These are phyloP conservation scores for Paramecium primaurelia DNA, from an alignment of 73 alveolate genomes.

Conservation along the genomic window DNA sequence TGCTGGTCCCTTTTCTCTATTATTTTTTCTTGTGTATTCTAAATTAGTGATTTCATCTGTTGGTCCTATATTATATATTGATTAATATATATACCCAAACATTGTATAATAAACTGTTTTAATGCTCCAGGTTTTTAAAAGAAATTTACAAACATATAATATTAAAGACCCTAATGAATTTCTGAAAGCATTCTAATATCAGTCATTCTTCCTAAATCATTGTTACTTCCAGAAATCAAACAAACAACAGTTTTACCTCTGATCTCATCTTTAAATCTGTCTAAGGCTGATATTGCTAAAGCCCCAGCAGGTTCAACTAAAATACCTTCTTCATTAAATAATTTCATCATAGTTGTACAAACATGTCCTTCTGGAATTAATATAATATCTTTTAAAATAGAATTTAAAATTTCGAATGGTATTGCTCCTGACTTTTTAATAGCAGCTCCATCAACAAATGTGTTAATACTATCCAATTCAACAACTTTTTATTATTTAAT, in stretches of 20 bases:
- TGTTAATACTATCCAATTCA: slow-evolving; percentile 30
- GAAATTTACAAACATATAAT: slow-evolving; percentile 58
- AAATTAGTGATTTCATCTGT: slow-evolving; percentile 37
- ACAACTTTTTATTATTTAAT: slow-evolving; percentile 31
- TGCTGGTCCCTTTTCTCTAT: slow-evolving; percentile 59
- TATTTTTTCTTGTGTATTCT: slow-evolving; percentile 38
- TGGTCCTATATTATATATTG: neutral
- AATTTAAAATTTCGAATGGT: slow-evolving; percentile 46
- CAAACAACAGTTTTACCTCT: slow-evolving; percentile 60
- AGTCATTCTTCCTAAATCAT: slow-evolving; percentile 59
- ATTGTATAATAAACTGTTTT: slow-evolving; percentile 34
- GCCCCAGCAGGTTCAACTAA: slow-evolving; percentile 63
- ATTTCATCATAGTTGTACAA: slow-evolving; percentile 50
- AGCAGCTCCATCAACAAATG: slow-evolving; percentile 63
- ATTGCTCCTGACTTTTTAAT: slow-evolving; percentile 44
- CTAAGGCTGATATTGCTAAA: slow-evolving; percentile 43
- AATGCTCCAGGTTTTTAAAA: slow-evolving; percentile 57
- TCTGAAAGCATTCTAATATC: slow-evolving; percentile 52
- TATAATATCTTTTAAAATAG: neutral
- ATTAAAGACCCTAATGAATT: slow-evolving; percentile 43
- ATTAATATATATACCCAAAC: neutral
- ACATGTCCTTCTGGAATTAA: slow-evolving; percentile 58
- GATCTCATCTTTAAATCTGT: slow-evolving; percentile 21
- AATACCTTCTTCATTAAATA: slow-evolving; percentile 50
- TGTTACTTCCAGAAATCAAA: slow-evolving; percentile 46